Conservation (phyloP, 192 early-diverging fungal genomes). For the Coemansia sp. region DNA sequence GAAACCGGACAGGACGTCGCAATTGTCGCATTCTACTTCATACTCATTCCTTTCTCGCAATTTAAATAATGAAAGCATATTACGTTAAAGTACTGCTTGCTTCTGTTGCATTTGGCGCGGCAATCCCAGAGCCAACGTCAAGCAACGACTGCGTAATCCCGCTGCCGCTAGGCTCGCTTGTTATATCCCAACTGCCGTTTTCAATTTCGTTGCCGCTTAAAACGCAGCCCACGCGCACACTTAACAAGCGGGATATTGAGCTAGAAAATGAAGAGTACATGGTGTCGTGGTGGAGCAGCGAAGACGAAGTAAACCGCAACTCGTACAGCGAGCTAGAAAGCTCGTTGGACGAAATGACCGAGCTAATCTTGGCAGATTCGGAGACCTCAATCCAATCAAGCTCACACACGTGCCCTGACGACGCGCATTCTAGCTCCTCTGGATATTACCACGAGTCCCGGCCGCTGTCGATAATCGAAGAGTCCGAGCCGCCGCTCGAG, state of each 20-base stretch:
- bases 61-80: no score
- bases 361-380: not conserved
- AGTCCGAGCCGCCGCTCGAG: not conserved
- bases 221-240: not conserved
- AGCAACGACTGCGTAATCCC: not conserved
- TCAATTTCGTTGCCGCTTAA: slow-evolving; percentile 9
- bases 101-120: no score
- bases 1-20: no score
- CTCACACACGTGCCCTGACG: not conserved
- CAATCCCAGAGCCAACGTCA: no score
- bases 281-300: not conserved
- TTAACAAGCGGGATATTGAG: not conserved
- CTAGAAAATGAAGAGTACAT: slow-evolving; percentile 1
- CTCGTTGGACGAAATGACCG: not conserved
- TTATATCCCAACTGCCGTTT: slow-evolving; percentile 15
- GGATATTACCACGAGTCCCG: not conserved
- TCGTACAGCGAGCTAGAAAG: not conserved
- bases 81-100: no score
- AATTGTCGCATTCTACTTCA: no score
- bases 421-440: not conserved
- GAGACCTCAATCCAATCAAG: not conserved
- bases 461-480: not conserved
- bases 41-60: no score
- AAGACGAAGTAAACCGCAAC: not conserved
- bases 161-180: slow-evolving; percentile 13